Conservation (phyloP, 257 asterid species). For the Nicotiana undulata region DNA sequence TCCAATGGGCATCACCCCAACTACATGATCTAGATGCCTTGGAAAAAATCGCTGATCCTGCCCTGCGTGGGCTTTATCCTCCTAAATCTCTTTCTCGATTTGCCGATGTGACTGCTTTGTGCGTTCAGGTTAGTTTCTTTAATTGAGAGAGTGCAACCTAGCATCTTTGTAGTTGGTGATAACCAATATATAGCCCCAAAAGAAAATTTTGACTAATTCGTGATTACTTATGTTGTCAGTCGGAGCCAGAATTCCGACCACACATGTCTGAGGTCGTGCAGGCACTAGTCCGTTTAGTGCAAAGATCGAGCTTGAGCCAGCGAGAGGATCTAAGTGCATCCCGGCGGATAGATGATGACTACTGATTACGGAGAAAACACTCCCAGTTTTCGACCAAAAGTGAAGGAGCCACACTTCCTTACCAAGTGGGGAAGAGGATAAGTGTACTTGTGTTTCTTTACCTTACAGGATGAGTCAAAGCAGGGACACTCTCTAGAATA, state of each 20-base stretch:
- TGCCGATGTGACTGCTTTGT: slow-evolving; percentile 43
- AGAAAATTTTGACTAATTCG: background rate
- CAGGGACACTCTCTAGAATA: too few species aligned
- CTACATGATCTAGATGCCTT: slow-evolving; percentile 56
- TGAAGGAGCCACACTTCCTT: background rate
- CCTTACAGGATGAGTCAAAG: background rate
- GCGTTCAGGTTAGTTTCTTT: slow-evolving; percentile 33
- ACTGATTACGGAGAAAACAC: background rate
- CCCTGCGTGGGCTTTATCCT: slow-evolving; percentile 45
- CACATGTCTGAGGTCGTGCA: slow-evolving; percentile 49
- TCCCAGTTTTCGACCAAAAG: background rate
- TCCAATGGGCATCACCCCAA: slow-evolving; percentile 52
- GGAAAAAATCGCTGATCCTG: slow-evolving; percentile 52
- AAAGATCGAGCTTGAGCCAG: slow-evolving; percentile 23
- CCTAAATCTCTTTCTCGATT: slow-evolving; percentile 49
- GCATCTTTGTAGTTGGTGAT: background rate
- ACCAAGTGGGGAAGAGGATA: background rate
- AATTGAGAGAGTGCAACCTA: background rate
- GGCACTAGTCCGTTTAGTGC: slow-evolving; percentile 32
- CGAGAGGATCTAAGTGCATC: slow-evolving; percentile 21
- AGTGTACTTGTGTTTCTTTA: background rate
- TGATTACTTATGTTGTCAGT: slow-evolving; percentile 9
- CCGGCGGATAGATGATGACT: slow-evolving; percentile 15
- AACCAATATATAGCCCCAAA: background rate
- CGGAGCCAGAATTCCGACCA: slow-evolving; percentile 49